Conservation (phyloP, 305 asterid species). For the Ajuga reptans region DNA sequence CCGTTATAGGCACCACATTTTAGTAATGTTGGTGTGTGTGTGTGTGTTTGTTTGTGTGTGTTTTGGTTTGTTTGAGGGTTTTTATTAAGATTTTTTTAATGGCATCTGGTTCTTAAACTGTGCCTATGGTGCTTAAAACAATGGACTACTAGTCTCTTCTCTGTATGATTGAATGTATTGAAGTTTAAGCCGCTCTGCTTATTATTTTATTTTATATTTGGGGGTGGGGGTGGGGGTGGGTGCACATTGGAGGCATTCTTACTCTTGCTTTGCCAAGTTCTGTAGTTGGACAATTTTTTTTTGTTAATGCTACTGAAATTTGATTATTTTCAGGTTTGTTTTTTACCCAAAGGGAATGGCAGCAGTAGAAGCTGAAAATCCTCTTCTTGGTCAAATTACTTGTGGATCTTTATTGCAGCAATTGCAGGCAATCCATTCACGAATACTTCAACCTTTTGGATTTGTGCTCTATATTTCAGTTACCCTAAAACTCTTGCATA, state of each 20-base stretch:
- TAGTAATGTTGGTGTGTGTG: constrained; percentile 9
- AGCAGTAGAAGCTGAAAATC: constrained; percentile 50
- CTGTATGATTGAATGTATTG: neutral
- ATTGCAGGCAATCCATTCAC: constrained; percentile 57
- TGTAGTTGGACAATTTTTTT: neutral
- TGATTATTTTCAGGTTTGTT: constrained; percentile 27
- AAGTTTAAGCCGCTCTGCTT: neutral
- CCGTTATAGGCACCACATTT: neutral
- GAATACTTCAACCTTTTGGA: neutral
- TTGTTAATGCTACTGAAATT: constrained; percentile 12
- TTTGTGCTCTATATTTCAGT: neutral
- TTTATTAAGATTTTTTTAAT: neutral
- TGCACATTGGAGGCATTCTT: neutral
- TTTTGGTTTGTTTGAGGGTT: constrained; percentile 4
- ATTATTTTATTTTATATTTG: neutral
- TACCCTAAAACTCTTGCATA: neutral
- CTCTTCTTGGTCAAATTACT: constrained; percentile 50
- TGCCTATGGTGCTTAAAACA: constrained; percentile 3
- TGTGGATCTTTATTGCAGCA: constrained; percentile 79
- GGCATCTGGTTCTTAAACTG: neutral
- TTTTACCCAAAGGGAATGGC: constrained; percentile 48
- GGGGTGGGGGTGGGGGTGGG: neutral
- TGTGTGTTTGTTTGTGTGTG: constrained; percentile 9
- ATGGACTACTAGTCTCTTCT: neutral
- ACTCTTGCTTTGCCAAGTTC: neutral